Conservation (phyloP, 2,329 filamentous ascomycete genomes). For the Botrytis sinoallii region DNA sequence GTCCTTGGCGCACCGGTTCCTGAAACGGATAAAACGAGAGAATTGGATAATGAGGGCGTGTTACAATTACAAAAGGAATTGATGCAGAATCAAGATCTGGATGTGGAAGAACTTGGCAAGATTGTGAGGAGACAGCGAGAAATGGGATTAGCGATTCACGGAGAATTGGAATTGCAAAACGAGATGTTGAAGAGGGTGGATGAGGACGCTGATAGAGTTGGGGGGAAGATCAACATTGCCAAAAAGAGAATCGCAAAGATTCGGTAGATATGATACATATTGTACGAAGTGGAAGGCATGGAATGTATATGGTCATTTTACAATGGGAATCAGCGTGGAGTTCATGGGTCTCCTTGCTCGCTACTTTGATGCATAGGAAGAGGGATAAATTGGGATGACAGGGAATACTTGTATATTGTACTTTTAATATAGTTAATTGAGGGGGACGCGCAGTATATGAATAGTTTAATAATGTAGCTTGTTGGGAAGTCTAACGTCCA, state of each 20-base stretch:
- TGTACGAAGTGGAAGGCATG: neutral
- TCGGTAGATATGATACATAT: neutral
- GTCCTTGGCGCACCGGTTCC: conserved; percentile 70
- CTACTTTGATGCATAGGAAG: neutral
- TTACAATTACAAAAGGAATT: conserved; percentile 70
- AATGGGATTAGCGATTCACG: conserved; percentile 73
- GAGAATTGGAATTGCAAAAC: conserved; percentile 69
- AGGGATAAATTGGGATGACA: neutral
- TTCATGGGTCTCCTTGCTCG: conserved; percentile 6
- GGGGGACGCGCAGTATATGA: no score
- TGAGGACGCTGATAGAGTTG: conserved; percentile 62
- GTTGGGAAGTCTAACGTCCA: no score
- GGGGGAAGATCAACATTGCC: conserved; percentile 69
- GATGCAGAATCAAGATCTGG: conserved; percentile 72
- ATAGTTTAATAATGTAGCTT: neutral
- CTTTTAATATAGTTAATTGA: conserved; percentile 2
- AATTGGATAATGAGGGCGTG: conserved; percentile 73
- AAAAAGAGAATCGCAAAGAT: conserved; percentile 70
- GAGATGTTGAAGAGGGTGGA: conserved; percentile 66
- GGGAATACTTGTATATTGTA: neutral
- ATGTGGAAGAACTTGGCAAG: conserved; percentile 64
- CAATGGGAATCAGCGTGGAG: neutral
- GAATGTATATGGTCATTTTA: neutral
- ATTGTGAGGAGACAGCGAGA: conserved; percentile 72
- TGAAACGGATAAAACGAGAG: conserved; percentile 73